Evolutionary conservation across 2,329 filamentous ascomycete species (phyloP).

Genomic region (Piedraia hortae): DNA sequence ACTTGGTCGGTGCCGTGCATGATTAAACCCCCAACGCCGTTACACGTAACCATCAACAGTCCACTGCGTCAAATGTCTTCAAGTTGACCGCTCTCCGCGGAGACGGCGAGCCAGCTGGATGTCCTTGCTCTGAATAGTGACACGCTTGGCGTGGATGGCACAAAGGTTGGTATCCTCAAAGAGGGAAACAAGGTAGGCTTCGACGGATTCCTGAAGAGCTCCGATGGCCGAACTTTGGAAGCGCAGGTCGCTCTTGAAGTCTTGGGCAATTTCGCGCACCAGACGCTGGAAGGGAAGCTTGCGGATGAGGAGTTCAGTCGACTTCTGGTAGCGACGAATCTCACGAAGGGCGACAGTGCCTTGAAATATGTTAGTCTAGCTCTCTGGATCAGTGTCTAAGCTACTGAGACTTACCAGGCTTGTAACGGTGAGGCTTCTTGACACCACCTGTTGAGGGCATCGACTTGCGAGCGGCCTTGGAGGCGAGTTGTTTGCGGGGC

Average conservation of each 20-base stretch:
- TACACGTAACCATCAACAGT: too few species aligned
- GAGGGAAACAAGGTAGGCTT: slow-evolving; percentile 86
- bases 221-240: slow-evolving; percentile 93
- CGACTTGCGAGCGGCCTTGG: slow-evolving; percentile 96
- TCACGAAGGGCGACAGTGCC: slow-evolving; percentile 75
- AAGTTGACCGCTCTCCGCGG: slow-evolving; percentile 27
- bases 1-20: too few species aligned
- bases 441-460: slow-evolving; percentile 70
- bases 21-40: too few species aligned
- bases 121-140: slow-evolving; percentile 80
- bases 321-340: slow-evolving; percentile 73
- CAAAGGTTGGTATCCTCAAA: slow-evolving; percentile 92
- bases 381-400: slow-evolving; percentile 3
- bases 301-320: slow-evolving; percentile 58
- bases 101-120: slow-evolving; percentile 57
- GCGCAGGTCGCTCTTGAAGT: slow-evolving; percentile 42
- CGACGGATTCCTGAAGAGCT: slow-evolving; percentile 81
- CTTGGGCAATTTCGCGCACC: slow-evolving; percentile 46
- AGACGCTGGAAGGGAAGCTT: slow-evolving; percentile 60
- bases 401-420: slow-evolving; percentile 17
- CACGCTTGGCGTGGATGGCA: slow-evolving; percentile 85
- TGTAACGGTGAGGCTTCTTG: slow-evolving; percentile 29
- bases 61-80: too few species aligned
- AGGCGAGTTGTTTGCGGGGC: slow-evolving; percentile 85
- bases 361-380: slow-evolving; percentile 6